Evolutionary conservation across 352 stramenopile genomes (phyloP).

Genomic region (Ophiocytium majus): DNA sequence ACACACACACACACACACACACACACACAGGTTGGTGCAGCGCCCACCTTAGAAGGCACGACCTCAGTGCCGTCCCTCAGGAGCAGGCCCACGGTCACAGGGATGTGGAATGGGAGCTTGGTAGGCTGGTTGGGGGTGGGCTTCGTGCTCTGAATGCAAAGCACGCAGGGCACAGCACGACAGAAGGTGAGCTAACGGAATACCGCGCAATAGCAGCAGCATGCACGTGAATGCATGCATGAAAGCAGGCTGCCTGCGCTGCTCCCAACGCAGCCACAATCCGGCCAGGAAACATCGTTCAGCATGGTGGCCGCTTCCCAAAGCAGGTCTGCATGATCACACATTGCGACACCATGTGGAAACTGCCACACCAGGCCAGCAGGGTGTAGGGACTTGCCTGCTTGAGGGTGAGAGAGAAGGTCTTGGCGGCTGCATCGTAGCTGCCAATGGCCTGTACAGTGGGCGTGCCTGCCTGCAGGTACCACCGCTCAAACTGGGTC

Average conservation of each 20-base stretch:
- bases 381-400: slow-evolving; percentile 55
- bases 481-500: slow-evolving; percentile 69
- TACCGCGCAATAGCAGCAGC: no score
- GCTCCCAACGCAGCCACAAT: no score
- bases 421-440: slow-evolving; percentile 62
- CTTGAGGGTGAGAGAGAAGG: slow-evolving; percentile 66
- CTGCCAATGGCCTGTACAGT: slow-evolving; percentile 62
- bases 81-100: slow-evolving; percentile 70
- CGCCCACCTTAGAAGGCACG: slow-evolving; percentile 53
- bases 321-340: no score
- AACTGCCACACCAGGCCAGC: no score
- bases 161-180: not conserved
- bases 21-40: no score
- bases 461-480: slow-evolving; percentile 70
- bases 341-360: no score
- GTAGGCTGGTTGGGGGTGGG: slow-evolving; percentile 52
- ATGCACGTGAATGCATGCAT: no score
- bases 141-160: slow-evolving; percentile 33
- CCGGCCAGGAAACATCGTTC: no score
- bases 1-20: no score
- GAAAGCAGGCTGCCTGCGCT: no score
- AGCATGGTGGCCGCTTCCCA: no score
- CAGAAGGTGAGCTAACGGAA: no score
- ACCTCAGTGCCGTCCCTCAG: slow-evolving; percentile 70
- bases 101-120: slow-evolving; percentile 68